Conservation (phyloP, 2,329 filamentous ascomycete species). For the Penicillium hesseltinei region DNA sequence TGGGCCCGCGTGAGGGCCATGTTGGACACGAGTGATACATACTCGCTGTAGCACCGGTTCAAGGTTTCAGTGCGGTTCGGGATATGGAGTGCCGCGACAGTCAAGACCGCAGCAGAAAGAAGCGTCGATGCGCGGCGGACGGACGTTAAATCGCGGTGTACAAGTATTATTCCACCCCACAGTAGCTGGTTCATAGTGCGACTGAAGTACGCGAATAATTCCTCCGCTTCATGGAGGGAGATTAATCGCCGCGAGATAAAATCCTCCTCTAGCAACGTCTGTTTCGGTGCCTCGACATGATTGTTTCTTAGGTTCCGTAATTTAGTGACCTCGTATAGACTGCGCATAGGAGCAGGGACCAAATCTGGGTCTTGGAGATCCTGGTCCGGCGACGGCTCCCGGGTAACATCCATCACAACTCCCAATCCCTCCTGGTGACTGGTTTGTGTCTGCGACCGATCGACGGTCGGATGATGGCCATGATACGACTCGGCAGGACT, state of each 20-base stretch:
- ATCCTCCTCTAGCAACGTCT: constrained; percentile 46
- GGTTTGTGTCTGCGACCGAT: constrained; percentile 29
- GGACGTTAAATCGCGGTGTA: constrained; percentile 51
- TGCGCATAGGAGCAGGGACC: constrained; percentile 54
- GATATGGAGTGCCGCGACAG: constrained; percentile 59
- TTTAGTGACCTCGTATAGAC: constrained; percentile 55
- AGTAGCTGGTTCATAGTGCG: constrained; percentile 52
- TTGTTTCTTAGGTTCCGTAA: constrained; percentile 45
- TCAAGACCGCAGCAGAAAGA: constrained; percentile 56
- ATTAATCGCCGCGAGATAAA: constrained; percentile 53
- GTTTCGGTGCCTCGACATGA: constrained; percentile 37
- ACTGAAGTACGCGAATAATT: constrained; percentile 53
- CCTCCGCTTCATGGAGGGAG: constrained; percentile 50
- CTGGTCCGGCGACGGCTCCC: constrained; percentile 48
- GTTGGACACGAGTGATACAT: constrained; percentile 55
- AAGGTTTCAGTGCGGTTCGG: constrained; percentile 54
- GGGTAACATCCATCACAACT: constrained; percentile 43
- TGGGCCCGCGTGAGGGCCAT: constrained; percentile 60
- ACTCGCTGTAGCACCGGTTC: constrained; percentile 56
- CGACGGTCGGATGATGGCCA: constrained; percentile 25
- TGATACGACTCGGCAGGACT: constrained; percentile 32
- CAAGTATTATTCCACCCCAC: constrained; percentile 53
- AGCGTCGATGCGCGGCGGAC: constrained; percentile 56
- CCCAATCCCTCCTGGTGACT: constrained; percentile 29
- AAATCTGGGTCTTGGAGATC: constrained; percentile 42